These are phyloP conservation scores for Biscutella auriculata DNA, from an alignment of 441 rosid genomes.

Conservation along the genomic window DNA sequence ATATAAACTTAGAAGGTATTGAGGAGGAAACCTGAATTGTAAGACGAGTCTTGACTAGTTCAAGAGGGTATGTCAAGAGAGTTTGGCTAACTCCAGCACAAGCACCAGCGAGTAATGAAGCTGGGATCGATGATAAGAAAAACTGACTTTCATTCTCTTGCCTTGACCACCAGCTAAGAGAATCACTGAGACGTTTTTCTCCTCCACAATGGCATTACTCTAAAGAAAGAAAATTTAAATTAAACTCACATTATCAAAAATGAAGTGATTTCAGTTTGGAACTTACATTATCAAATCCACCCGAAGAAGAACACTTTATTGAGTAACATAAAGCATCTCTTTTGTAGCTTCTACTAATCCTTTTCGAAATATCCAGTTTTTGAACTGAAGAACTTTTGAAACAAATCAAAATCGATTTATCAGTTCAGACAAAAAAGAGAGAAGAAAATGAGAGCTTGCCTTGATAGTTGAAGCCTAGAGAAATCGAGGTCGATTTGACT, in stretches of 20 bases:
- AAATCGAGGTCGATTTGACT: constrained; percentile 1
- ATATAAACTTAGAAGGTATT: not conserved
- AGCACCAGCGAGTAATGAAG: constrained; percentile 86
- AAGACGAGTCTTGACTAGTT: constrained; percentile 80
- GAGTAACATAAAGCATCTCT: not conserved
- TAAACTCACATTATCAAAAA: not conserved
- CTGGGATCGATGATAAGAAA: constrained; percentile 43
- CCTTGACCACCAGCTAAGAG: constrained; percentile 93
- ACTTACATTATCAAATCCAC: constrained; percentile 29
- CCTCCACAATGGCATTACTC: constrained; percentile 40
- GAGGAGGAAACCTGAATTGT: constrained; percentile 61
- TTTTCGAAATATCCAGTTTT: constrained; percentile 17
- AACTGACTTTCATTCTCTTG: constrained; percentile 85
- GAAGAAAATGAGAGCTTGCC: constrained; percentile 3
- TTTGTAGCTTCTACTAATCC: constrained; percentile 1
- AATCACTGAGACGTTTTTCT: constrained; percentile 72
- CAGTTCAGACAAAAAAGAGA: not conserved
- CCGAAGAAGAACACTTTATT: constrained; percentile 31
- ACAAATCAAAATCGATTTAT: not conserved
- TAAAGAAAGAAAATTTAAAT: not conserved
- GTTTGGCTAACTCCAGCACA: constrained; percentile 98
- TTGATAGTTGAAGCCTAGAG: constrained; percentile 3
- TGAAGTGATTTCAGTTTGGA: not conserved
- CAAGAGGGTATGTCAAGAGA: constrained; percentile 84
- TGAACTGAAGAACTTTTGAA: constrained; percentile 16